Evolutionary conservation across 2,329 filamentous ascomycete genomes (phyloP).

Genomic region (Pyrenochaeta sp.): DNA sequence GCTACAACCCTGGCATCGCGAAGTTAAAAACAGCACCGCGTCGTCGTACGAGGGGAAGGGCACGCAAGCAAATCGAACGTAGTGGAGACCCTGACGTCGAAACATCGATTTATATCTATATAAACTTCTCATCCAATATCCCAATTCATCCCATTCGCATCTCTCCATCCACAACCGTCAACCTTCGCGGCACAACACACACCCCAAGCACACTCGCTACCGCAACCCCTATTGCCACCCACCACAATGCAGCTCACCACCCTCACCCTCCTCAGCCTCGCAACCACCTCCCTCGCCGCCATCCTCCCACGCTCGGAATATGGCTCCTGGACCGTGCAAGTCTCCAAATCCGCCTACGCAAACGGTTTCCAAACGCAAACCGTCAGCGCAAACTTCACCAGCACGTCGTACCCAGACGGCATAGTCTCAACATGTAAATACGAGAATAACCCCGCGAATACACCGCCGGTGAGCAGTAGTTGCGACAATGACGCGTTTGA

Average conservation of each 20-base stretch:
- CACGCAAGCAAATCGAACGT: too few relatives aligned
- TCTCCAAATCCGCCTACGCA: conserved; percentile 6
- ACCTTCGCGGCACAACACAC: not conserved
- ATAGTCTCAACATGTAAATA: conserved; percentile 6
- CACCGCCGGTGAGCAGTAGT: not conserved
- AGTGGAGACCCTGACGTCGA: conserved; percentile 3
- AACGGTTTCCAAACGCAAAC: conserved; percentile 12
- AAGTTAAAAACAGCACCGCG: not conserved
- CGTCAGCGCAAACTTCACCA: conserved; percentile 14
- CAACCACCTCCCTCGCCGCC: conserved; percentile 5
- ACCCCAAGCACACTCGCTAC: conserved; percentile 1
- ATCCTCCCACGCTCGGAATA: conserved; percentile 8
- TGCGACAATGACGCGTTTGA: conserved; percentile 11
- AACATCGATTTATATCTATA: not conserved
- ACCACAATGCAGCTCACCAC: conserved; percentile 12
- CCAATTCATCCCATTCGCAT: too few relatives aligned
- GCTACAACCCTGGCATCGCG: not conserved
- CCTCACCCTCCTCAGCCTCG: conserved; percentile 7
- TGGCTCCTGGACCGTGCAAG: conserved; percentile 10
- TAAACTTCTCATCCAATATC: not conserved
- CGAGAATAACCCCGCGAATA: not conserved
- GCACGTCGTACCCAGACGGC: conserved; percentile 6
- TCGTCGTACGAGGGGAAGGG: not conserved
- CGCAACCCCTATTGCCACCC: not conserved
- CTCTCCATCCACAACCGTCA: not conserved